Evolutionary conservation across 768 basidiomycete species (phyloP).

Genomic region (Auricularia sp.): DNA sequence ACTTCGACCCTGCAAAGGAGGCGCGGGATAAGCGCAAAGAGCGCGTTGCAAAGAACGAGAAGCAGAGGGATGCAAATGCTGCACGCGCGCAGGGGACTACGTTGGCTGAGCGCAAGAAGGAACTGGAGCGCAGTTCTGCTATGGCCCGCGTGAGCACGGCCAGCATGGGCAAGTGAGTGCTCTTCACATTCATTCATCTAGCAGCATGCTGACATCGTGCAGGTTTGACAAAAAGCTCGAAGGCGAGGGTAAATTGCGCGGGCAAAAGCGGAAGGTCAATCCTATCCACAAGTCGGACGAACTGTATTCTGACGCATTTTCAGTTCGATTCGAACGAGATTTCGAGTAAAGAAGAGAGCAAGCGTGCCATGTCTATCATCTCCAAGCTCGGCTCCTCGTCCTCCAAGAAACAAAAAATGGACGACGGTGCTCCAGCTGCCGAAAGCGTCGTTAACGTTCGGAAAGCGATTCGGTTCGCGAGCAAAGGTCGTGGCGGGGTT

Average conservation of each 20-base stretch:
- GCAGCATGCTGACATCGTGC: neutral
- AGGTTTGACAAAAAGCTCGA: slow-evolving; percentile 84
- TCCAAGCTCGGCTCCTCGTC: slow-evolving; percentile 63
- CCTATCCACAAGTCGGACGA: too few species aligned
- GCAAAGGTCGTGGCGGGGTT: slow-evolving; percentile 55
- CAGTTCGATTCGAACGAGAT: slow-evolving; percentile 82
- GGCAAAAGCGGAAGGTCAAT: slow-evolving; percentile 85
- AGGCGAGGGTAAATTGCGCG: slow-evolving; percentile 81
- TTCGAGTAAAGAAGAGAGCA: slow-evolving; percentile 56
- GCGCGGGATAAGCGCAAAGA: slow-evolving; percentile 74
- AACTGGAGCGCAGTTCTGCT: slow-evolving; percentile 69
- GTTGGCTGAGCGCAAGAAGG: slow-evolving; percentile 45
- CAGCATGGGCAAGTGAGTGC: slow-evolving; percentile 63
- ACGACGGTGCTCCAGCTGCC: slow-evolving; percentile 26
- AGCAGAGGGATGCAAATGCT: slow-evolving; percentile 62
- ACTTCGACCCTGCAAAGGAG: slow-evolving; percentile 67
- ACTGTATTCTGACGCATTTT: neutral
- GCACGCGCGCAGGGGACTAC: slow-evolving; percentile 40
- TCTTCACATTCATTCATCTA: neutral
- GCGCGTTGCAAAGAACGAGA: slow-evolving; percentile 75
- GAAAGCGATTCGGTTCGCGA: slow-evolving; percentile 76
- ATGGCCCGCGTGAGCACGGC: slow-evolving; percentile 78
- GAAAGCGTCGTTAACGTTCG: slow-evolving; percentile 64
- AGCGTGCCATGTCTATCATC: slow-evolving; percentile 63
- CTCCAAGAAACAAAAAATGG: slow-evolving; percentile 49